Base-by-base conservation (phyloP, 306 rosid genomes). In the Quercus dentata region DNA sequence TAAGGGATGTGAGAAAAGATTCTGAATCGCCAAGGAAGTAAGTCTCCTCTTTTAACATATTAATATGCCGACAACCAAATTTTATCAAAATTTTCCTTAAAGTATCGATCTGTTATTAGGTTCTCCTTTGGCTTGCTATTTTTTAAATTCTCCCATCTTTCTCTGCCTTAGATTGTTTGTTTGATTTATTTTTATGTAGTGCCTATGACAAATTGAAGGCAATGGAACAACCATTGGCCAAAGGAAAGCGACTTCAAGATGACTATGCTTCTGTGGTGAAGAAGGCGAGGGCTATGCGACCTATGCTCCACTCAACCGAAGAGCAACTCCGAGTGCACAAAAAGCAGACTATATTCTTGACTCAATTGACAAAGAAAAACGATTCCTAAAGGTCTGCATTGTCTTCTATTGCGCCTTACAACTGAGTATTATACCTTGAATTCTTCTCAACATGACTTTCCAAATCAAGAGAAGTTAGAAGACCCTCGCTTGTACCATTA, bases 201-300 rank as follows among this genome's bases (percentile, higher is more conserved):
- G 91, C 90, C 28, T 59, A 84, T 69, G 99, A 95, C 71, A 90
- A 59, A 80, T 75, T 89, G 83, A 93, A 80, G 85, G 88, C 92
- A 30, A 95, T 95, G 97, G 98, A 95, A 33, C 91, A 87, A 75
- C 81, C 92, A 10, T 82, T 95, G 87, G 69, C 85, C 57, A 95
- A 90, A 89, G 99, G 91, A 75, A 91, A 74, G 83, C 98, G 88
- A 83, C 62, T 82, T 84, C 98, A 91, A 78, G 97, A 91, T 18
- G 96, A 92, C 73, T 95, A 96, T 65, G 85, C 97, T 79, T 86
- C 75, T 64, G 75, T 73, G 65, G 94, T 93, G 80, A 95, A 92
- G 85, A 95, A 92, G 82, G 97, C 92, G 44, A 86, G 99, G 75
- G 97, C 99, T 56, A 92, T 95, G 98, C 89, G 99, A 74, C 96